These are phyloP conservation scores for Pleurostoma richardsiae DNA, from an alignment of 2,329 filamentous ascomycete genomes.

Conservation along the genomic window DNA sequence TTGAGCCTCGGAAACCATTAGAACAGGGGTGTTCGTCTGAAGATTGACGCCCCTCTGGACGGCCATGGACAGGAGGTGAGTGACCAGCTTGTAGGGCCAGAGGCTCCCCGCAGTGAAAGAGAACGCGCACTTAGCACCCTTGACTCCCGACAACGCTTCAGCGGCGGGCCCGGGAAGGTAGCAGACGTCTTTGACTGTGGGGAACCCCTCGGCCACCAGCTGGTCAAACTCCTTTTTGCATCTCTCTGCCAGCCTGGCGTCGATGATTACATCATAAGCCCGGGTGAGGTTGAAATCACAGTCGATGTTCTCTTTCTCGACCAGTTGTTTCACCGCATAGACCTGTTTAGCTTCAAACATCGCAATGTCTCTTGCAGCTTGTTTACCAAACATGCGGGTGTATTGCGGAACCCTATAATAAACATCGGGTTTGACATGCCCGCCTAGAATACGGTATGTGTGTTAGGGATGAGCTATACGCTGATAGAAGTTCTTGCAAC, in stretches of 20 bases:
- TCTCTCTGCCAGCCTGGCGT: slow-evolving; percentile 9
- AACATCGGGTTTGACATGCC: slow-evolving; percentile 6
- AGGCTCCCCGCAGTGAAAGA: slow-evolving; percentile 17
- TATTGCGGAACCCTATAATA: slow-evolving; percentile 5
- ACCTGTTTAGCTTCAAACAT: slow-evolving; percentile 43
- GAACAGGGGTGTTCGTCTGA: slow-evolving; percentile 4
- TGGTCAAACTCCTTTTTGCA: slow-evolving; percentile 20
- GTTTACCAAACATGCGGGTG: slow-evolving; percentile 1
- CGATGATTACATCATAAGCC: slow-evolving; percentile 28
- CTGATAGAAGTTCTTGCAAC: background rate
- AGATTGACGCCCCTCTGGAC: slow-evolving; percentile 4
- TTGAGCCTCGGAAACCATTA: slow-evolving; percentile 8
- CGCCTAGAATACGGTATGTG: background rate
- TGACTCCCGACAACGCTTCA: slow-evolving; percentile 22
- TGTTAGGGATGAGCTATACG: background rate
- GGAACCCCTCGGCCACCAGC: slow-evolving; percentile 18
- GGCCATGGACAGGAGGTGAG: slow-evolving; percentile 14
- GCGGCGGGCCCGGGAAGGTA: slow-evolving; percentile 12
- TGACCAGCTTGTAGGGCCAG: slow-evolving; percentile 23
- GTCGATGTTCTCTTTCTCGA: slow-evolving; percentile 23
- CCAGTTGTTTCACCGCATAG: slow-evolving; percentile 26
- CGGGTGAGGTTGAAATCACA: slow-evolving; percentile 31
- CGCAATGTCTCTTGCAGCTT: slow-evolving; percentile 39
- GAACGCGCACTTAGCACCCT: slow-evolving; percentile 23
- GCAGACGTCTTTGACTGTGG: slow-evolving; percentile 19